phyloP scores from a whole-genome alignment of 371 early-diverging fungal species.

The Circinella umbellata region DNA sequence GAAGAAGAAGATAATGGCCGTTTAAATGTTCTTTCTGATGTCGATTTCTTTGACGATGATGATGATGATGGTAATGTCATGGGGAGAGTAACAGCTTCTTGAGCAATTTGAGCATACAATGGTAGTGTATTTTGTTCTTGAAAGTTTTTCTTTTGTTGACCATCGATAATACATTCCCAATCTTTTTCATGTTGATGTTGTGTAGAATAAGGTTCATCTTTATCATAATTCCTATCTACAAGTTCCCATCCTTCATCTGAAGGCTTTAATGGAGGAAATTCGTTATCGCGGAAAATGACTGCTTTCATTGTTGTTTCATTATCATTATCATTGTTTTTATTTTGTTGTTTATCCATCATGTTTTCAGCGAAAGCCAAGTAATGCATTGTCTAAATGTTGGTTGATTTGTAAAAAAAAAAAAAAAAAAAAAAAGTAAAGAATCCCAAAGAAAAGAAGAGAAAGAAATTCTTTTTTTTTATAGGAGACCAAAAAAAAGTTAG shows the following conservation, averaged over 20 bases:
- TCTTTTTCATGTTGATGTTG: conserved; percentile 10
- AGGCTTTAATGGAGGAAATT: conserved; percentile 8
- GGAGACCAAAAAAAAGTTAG: no score
- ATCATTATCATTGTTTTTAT: background rate
- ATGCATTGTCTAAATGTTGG: background rate
- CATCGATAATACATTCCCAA: conserved; percentile 5
- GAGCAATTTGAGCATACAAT: conserved; percentile 1
- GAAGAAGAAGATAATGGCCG: background rate
- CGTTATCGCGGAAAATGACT: background rate
- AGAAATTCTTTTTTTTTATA: no score
- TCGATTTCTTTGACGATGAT: no score
- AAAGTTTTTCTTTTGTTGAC: background rate
- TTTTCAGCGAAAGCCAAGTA: conserved; percentile 7
- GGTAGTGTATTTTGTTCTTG: background rate
- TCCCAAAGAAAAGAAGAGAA: no score
- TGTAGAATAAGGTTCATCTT: background rate
- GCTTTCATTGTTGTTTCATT: background rate
- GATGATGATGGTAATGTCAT: background rate
- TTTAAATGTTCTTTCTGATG: no score
- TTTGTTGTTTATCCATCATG: background rate
- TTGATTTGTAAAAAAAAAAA: background rate
- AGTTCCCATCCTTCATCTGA: conserved; percentile 12
- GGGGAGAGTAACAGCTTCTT: background rate
- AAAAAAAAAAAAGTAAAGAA: background rate
- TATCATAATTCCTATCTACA: conserved; percentile 5